phyloP scores from a whole-genome alignment of 495 filamentous ascomycete species.

The Neurospora sp. region DNA sequence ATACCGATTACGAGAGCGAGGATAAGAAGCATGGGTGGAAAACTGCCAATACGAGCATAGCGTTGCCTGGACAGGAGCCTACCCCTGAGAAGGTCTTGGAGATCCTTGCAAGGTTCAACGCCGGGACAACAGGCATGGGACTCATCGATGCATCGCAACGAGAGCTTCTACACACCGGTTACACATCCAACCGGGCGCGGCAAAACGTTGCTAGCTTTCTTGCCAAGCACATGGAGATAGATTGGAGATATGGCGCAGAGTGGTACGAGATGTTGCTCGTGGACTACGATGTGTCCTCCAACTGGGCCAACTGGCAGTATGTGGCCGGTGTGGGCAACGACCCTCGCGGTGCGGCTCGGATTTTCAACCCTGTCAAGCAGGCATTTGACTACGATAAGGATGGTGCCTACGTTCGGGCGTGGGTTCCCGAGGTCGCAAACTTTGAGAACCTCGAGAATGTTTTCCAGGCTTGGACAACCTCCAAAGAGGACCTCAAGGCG shows the following conservation, averaged over 20 bases:
- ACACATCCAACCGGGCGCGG: slow-evolving; percentile 58
- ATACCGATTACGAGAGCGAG: slow-evolving; percentile 6
- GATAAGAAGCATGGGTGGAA: slow-evolving; percentile 30
- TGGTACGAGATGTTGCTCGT: slow-evolving; percentile 64
- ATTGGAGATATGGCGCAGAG: slow-evolving; percentile 68
- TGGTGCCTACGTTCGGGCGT: slow-evolving; percentile 54
- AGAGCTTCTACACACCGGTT: slow-evolving; percentile 59
- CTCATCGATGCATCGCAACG: slow-evolving; percentile 63
- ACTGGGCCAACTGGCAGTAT: slow-evolving; percentile 77
- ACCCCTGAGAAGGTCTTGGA: slow-evolving; percentile 21
- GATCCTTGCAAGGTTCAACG: slow-evolving; percentile 41
- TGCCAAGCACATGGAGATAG: slow-evolving; percentile 59
- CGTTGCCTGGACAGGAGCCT: slow-evolving; percentile 18
- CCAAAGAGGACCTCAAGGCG: slow-evolving; percentile 36
- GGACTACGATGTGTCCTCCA: slow-evolving; percentile 61
- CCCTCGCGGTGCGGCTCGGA: slow-evolving; percentile 49
- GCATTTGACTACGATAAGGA: slow-evolving; percentile 57
- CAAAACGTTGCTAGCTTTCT: slow-evolving; percentile 65
- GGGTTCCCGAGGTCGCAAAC: slow-evolving; percentile 51
- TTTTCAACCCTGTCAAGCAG: slow-evolving; percentile 68
- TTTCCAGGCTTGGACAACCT: slow-evolving; percentile 55
- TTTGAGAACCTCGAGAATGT: slow-evolving; percentile 43
- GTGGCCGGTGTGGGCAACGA: slow-evolving; percentile 66
- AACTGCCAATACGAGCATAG: slow-evolving; percentile 9
- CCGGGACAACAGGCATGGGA: slow-evolving; percentile 56